Conservation (phyloP, 176 grass and related monocot species). For the Carex parvula region DNA sequence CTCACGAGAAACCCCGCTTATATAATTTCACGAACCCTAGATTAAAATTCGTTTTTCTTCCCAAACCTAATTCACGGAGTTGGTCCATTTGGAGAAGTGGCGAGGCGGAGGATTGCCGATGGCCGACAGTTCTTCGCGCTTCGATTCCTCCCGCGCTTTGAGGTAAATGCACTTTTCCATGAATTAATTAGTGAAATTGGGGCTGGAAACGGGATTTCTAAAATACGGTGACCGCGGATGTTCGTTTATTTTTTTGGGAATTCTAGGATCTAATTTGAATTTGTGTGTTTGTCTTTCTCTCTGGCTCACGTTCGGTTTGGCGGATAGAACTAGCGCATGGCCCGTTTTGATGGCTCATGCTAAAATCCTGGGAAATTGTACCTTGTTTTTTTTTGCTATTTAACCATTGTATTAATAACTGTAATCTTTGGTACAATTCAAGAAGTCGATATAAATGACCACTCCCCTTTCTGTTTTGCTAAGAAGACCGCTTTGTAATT, state of each 20-base stretch:
- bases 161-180: constrained; percentile 34
- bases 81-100: background rate
- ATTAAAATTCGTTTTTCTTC: background rate
- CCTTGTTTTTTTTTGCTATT: background rate
- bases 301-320: background rate
- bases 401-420: background rate
- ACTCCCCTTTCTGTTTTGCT: background rate
- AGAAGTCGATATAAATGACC: background rate
- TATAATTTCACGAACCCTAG: constrained; percentile 21
- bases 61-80: constrained; percentile 1
- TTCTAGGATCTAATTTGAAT: background rate
- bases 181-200: background rate
- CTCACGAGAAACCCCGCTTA: background rate
- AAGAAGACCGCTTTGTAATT: background rate
- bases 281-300: background rate
- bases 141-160: constrained; percentile 61
- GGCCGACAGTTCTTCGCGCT: constrained; percentile 33
- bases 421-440: background rate
- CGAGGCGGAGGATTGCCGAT: background rate
- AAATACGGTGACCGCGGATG: background rate
- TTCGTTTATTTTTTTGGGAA: background rate
- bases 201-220: background rate
- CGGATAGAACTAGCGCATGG: background rate
- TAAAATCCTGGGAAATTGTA: background rate
- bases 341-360: background rate